phyloP scores from a whole-genome alignment of 2,329 filamentous ascomycete species.

The Fusarium robinianum region DNA sequence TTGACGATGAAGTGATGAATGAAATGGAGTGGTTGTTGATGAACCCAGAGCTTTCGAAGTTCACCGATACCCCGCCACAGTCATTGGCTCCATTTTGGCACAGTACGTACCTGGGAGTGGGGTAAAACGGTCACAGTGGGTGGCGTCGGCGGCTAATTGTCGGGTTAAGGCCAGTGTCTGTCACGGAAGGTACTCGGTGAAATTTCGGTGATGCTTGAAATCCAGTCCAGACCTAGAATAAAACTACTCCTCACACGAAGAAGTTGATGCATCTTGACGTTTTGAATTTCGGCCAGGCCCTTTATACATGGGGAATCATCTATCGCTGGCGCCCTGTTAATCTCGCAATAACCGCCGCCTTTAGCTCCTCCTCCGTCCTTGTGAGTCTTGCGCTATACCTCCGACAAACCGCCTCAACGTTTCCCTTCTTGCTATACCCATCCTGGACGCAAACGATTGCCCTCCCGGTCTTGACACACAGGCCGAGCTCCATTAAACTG shows the following conservation, averaged over 20 bases:
- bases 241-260: too few species aligned
- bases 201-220: conserved; percentile 2
- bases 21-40: neutral
- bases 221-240: too few species aligned
- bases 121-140: neutral
- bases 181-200: too few species aligned
- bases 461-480: conserved; percentile 51
- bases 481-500: conserved; percentile 63
- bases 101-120: conserved; percentile 10
- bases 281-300: too few species aligned
- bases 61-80: conserved; percentile 30
- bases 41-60: conserved; percentile 10
- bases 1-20: neutral
- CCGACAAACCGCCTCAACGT: conserved; percentile 62
- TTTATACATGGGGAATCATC: too few species aligned
- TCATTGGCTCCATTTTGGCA: conserved; percentile 7
- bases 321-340: conserved; percentile 2
- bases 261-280: too few species aligned
- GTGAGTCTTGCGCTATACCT: conserved; percentile 52
- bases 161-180: conserved; percentile 10
- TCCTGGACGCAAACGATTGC: conserved; percentile 57
- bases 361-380: conserved; percentile 48
- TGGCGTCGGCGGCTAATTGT: conserved; percentile 10
- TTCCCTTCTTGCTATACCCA: conserved; percentile 62
- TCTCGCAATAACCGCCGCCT: conserved; percentile 38